Conservation (phyloP, 345 rosid species). For the Sisymbrium altissimum region DNA sequence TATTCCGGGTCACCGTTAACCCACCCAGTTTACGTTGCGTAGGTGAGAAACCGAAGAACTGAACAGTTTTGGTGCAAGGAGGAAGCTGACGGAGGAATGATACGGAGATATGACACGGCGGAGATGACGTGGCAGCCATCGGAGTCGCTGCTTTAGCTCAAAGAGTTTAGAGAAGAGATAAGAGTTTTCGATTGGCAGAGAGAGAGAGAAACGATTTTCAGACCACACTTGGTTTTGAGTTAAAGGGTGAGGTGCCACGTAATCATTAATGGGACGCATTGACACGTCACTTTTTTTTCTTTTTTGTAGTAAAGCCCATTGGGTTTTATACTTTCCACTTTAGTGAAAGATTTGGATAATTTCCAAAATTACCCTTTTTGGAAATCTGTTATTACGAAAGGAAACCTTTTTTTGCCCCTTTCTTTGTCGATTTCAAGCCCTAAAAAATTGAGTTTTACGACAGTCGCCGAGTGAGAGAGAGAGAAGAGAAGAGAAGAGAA, state of each 20-base stretch:
- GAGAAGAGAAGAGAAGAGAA: slow-evolving; percentile 21
- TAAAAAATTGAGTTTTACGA: slow-evolving; percentile 20
- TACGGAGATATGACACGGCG: slow-evolving; percentile 33
- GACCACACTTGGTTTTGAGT: slow-evolving; percentile 17
- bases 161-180: background rate
- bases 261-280: background rate
- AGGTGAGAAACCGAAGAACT: slow-evolving; percentile 11
- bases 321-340: background rate
- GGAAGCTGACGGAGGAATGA: slow-evolving; percentile 16
- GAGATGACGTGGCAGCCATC: slow-evolving; percentile 42
- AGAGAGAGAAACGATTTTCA: background rate
- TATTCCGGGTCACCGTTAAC: slow-evolving; percentile 25
- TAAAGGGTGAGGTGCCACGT: slow-evolving; percentile 13
- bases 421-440: slow-evolving; percentile 29
- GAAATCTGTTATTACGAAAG: background rate
- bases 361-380: slow-evolving; percentile 2
- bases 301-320: background rate
- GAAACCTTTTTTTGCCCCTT: background rate
- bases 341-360: background rate
- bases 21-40: background rate
- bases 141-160: background rate
- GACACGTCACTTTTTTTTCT: background rate
- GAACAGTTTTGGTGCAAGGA: slow-evolving; percentile 19
- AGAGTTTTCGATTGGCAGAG: background rate
- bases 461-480: slow-evolving; percentile 32